phyloP scores from a whole-genome alignment of 2,329 filamentous ascomycete genomes.

The Pleoardoris graminearum region DNA sequence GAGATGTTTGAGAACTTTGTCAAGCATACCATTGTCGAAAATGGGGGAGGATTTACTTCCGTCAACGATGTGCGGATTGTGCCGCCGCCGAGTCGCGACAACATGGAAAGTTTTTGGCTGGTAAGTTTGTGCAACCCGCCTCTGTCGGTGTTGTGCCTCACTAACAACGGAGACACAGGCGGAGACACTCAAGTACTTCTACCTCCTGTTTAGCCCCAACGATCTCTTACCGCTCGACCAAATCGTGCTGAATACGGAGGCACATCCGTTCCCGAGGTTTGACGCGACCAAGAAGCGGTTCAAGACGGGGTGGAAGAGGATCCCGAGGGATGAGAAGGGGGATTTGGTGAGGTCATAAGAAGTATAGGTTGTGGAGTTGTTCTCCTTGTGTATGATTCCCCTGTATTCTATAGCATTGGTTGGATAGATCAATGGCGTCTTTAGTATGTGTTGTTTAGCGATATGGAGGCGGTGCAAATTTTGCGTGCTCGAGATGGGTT shows the following conservation, averaged over 20 bases:
- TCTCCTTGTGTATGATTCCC: not conserved
- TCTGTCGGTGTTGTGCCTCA: no score
- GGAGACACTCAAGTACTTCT: slow-evolving; percentile 97
- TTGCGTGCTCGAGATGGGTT: no score
- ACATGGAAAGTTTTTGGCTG: slow-evolving; percentile 99
- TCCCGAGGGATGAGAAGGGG: slow-evolving; percentile 55
- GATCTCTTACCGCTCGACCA: slow-evolving; percentile 83
- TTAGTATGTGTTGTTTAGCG: no score
- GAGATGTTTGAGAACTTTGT: slow-evolving; percentile 95
- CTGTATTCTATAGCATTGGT: slow-evolving; percentile 1
- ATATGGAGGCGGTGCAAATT: no score
- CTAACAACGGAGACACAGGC: no score
- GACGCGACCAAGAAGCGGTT: slow-evolving; percentile 73
- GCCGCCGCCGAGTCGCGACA: slow-evolving; percentile 74
- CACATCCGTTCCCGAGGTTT: slow-evolving; percentile 86
- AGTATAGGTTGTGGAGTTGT: not conserved
- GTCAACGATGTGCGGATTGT: slow-evolving; percentile 73
- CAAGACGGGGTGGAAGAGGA: slow-evolving; percentile 78
- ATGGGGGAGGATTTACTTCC: slow-evolving; percentile 80
- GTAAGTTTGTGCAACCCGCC: no score
- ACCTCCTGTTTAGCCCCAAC: slow-evolving; percentile 84
- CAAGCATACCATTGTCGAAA: slow-evolving; percentile 77
- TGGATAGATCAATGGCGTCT: not conserved
- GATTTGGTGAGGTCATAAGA: slow-evolving; percentile 22
- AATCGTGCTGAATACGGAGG: slow-evolving; percentile 94